phyloP scores from a whole-genome alignment of 805 yeast genomes.

The Ogataea paraovalis region DNA sequence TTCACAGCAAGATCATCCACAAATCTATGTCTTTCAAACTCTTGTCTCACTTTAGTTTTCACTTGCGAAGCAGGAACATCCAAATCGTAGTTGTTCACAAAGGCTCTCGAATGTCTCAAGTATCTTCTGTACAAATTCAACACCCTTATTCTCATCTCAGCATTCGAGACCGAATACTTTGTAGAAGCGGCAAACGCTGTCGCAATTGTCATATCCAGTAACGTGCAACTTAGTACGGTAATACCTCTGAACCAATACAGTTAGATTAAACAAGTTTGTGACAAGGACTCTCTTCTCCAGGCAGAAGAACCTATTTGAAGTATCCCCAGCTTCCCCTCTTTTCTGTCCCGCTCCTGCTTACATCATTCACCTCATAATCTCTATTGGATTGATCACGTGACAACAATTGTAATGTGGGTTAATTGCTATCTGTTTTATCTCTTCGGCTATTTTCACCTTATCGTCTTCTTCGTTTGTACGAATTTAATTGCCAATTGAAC shows the following conservation, averaged over 20 bases:
- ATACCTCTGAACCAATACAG: no score
- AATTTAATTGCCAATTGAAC: background rate
- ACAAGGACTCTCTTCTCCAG: no score
- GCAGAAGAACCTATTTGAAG: no score
- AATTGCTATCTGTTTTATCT: no score
- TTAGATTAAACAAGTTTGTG: no score
- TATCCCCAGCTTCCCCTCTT: background rate
- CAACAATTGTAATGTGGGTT: no score
- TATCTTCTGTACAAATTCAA: constrained; percentile 70
- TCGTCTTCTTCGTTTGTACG: no score
- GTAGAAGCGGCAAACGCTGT: constrained; percentile 85
- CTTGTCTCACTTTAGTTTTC: constrained; percentile 82
- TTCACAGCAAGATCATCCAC: constrained; percentile 61
- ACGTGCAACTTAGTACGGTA: no score
- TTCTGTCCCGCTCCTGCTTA: background rate
- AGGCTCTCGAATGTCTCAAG: constrained; percentile 50
- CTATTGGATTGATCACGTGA: no score
- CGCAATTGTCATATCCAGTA: constrained; percentile 49
- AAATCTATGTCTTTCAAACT: constrained; percentile 79
- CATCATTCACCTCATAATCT: no score
- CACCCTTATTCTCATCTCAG: constrained; percentile 61
- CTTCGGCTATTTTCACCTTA: no score
- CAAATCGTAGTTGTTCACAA: constrained; percentile 61
- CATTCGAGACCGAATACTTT: constrained; percentile 54
- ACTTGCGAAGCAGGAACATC: constrained; percentile 76